A percentile compares a stretch with the other conserved stretches of the same genome.
phyloP scores from a whole-genome alignment of 768 basidiomycete species.

The Neoboletus subvelutipes region DNA sequence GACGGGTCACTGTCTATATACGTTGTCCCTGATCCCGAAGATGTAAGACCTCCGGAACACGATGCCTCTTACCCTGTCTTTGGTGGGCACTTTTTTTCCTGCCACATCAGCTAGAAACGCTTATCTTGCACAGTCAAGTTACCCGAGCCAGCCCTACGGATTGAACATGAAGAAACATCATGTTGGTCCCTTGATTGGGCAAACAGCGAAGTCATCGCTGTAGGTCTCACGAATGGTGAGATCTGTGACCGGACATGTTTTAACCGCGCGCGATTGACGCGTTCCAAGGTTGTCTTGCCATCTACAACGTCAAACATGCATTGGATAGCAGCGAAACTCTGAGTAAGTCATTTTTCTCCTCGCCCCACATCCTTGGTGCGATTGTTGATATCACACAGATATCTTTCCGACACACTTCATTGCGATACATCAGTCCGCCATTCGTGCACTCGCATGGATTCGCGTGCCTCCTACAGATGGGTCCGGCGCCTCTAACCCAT shows the following conservation, averaged over 20 bases:
- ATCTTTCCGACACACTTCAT: conserved; percentile 73
- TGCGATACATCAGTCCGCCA: conserved; percentile 73
- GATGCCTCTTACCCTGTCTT: conserved; percentile 42
- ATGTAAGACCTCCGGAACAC: conserved; percentile 35
- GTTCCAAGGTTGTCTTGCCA: conserved; percentile 50
- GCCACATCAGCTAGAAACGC: neutral
- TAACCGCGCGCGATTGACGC: neutral
- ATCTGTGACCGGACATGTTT: neutral
- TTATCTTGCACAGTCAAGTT: conserved; percentile 46
- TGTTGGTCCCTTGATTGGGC: conserved; percentile 89
- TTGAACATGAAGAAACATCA: conserved; percentile 74
- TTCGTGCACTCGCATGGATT: conserved; percentile 76
- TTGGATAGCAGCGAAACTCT: conserved; percentile 34
- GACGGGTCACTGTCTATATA: conserved; percentile 85
- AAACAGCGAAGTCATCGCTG: conserved; percentile 77
- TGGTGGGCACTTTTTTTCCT: conserved; percentile 39
- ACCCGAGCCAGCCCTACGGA: conserved; percentile 62
- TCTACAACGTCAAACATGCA: conserved; percentile 52
- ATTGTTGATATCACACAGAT: conserved; percentile 15
- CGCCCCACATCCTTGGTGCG: neutral
- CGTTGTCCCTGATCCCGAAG: conserved; percentile 75
- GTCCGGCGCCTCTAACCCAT: conserved; percentile 43
- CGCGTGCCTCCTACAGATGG: conserved; percentile 57
- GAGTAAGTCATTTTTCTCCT: conserved; percentile 28
- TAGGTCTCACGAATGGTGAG: conserved; percentile 82